phyloP scores from a whole-genome alignment of 148 eudicot genomes.

The Camellia granthamiana region DNA sequence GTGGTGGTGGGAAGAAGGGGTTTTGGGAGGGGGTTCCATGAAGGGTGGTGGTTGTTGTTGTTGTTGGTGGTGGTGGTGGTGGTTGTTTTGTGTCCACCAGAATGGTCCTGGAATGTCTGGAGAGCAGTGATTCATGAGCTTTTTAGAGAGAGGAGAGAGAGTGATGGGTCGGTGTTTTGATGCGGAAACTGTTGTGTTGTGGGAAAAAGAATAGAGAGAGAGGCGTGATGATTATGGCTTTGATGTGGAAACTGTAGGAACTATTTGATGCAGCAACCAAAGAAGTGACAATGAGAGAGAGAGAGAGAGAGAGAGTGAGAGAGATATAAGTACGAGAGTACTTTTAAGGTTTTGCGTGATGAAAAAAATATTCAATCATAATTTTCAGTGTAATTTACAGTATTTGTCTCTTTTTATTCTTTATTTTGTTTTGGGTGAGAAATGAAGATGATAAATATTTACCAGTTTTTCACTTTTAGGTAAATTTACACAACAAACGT shows the following conservation, averaged over 20 bases:
- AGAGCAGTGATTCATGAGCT: slow-evolving; percentile 30
- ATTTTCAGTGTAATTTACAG: slow-evolving; percentile 23
- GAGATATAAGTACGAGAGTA: not conserved
- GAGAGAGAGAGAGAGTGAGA: slow-evolving; percentile 11
- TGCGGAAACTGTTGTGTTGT: not conserved
- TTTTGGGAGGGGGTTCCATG: slow-evolving; percentile 12
- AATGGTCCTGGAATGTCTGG: slow-evolving; percentile 23
- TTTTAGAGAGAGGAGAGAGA: slow-evolving; percentile 9
- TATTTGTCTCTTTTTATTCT: not conserved
- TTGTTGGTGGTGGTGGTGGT: too few relatives aligned
- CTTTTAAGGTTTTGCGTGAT: slow-evolving; percentile 36
- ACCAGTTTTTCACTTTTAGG: too few relatives aligned
- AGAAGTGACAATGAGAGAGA: not conserved
- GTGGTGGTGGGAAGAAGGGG: not conserved
- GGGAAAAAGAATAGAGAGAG: not conserved
- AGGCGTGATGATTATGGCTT: slow-evolving; percentile 23
- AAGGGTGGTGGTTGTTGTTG: not conserved
- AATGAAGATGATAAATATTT: not conserved
- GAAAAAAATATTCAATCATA: slow-evolving; percentile 33
- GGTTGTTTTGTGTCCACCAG: slow-evolving; percentile 20
- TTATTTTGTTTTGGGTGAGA: not conserved
- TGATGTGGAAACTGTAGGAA: slow-evolving; percentile 20
- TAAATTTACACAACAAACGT: too few relatives aligned
- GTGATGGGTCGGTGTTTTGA: not conserved
- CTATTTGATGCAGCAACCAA: not conserved